These are phyloP conservation scores for Colletotrichum theobromicola DNA, from an alignment of 2,329 filamentous ascomycete species.

Conservation along the genomic window DNA sequence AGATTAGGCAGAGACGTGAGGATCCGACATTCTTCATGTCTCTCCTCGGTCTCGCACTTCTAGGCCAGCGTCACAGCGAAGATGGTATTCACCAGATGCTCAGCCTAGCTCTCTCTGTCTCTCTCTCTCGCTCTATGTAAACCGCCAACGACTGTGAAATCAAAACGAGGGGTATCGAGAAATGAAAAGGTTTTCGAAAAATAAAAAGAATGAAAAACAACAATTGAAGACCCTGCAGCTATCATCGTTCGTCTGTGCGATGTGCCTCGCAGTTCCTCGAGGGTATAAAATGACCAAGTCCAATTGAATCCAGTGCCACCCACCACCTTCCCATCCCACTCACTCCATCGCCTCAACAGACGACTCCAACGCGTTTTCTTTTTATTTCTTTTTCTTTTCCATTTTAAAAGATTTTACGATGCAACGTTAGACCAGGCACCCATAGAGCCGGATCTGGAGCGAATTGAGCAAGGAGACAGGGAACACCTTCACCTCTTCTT, in stretches of 20 bases:
- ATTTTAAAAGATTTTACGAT: not conserved
- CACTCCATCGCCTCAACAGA: not conserved
- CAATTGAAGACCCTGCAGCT: not conserved
- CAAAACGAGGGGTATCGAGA: constrained; percentile 7
- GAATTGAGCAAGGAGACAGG: not conserved
- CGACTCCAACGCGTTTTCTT: not conserved
- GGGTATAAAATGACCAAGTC: not conserved
- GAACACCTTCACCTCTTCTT: constrained; percentile 47
- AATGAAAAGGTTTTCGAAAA: not conserved
- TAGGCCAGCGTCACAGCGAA: not conserved
- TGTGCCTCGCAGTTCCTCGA: not conserved
- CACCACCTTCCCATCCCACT: not conserved
- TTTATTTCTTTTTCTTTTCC: not conserved
- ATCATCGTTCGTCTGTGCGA: not conserved
- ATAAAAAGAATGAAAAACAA: not conserved
- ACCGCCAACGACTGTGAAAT: not conserved
- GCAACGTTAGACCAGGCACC: not conserved
- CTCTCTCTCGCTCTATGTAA: not conserved
- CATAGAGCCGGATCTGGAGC: not conserved
- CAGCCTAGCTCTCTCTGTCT: not conserved
- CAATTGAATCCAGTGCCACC: not conserved
- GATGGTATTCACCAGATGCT: not conserved
- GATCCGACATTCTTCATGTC: not conserved
- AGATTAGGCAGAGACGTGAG: not conserved
- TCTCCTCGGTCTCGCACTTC: not conserved